Base-by-base conservation (phyloP, 306 rosid species). In the Inga laurina region DNA sequence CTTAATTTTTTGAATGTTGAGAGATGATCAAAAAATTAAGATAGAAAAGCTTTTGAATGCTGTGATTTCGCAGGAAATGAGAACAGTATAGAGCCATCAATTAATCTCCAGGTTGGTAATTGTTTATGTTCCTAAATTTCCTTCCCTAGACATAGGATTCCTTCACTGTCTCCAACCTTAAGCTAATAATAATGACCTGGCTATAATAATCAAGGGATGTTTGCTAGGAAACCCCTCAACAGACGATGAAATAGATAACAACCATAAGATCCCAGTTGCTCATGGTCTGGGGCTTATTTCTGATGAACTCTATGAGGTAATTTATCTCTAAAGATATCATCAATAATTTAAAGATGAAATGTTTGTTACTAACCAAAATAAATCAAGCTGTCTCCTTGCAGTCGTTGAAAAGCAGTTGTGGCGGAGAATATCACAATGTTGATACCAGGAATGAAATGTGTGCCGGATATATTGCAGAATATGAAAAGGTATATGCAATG, bases 241-340 rank as follows among this genome's bases (percentile, higher is more conserved):
- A 4, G n/a, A 21, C 24, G 10, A 0, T 16, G 0, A 7, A 16
- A 16, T 73, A 24, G 61, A 69, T 8, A 0, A 8, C 2, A 85
- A 87, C 43, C 80, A 77, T 87, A 45, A 2, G 76, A 46, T 72
- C 19, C 76, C 59, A 45, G 46, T 45, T 72, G 59, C 76, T 24
- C 76, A 84, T 61, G 85, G 87, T 2, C 78, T 84, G 91, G 83
- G 84, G 2, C 86, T 91, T 52, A 85, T 89, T 75, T 82, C 92
- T 7, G 84, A 82, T 59, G 92, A 91, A 82, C 80, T 88, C 30
- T 87, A 62, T 2, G 61, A 87, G 90, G 92, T 87, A 46, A 46
- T 54, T 46, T 13, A 11, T 51, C 32, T 2, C 14, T 30, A 2
- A 30, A 48, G 18, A 18, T 16, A 16, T 12, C n/a, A 32, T 71